Conservation (phyloP, 2,329 filamentous ascomycete species). For the Verticillium albo-atrum region DNA sequence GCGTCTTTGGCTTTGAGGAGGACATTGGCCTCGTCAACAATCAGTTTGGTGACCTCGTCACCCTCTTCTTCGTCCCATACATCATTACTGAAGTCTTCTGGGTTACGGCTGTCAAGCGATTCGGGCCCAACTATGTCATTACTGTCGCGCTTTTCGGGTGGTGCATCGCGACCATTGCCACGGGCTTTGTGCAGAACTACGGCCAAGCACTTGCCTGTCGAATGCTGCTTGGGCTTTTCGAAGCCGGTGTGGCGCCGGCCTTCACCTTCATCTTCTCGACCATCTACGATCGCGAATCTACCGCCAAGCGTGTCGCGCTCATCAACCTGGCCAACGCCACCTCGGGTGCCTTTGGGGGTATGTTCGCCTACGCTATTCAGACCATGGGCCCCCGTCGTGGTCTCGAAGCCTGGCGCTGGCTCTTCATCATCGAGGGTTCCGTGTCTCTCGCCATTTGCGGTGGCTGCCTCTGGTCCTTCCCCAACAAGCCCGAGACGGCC, state of each 20-base stretch:
- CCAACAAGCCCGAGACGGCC: slow-evolving; percentile 37
- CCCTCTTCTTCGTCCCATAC: slow-evolving; percentile 33
- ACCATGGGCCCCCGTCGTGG: slow-evolving; percentile 37
- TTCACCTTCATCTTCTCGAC: slow-evolving; percentile 22
- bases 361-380: slow-evolving; percentile 16
- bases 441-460: slow-evolving; percentile 20
- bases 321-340: slow-evolving; percentile 19
- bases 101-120: slow-evolving; percentile 17
- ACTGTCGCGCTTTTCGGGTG: slow-evolving; percentile 19
- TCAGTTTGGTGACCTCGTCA: slow-evolving; percentile 52
- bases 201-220: slow-evolving; percentile 15
- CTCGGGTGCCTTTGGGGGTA: slow-evolving; percentile 17
- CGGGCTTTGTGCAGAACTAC: slow-evolving; percentile 17
- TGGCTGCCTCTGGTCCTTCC: slow-evolving; percentile 30
- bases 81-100: slow-evolving; percentile 16
- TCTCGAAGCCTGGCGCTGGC: slow-evolving; percentile 41
- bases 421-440: slow-evolving; percentile 38
- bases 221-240: slow-evolving; percentile 22
- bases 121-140: slow-evolving; percentile 17
- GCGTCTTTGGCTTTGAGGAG: slow-evolving; percentile 46
- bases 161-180: slow-evolving; percentile 18
- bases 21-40: slow-evolving; percentile 51
- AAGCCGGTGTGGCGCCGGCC: slow-evolving; percentile 23
- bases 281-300: slow-evolving; percentile 23
- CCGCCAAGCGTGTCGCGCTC: slow-evolving; percentile 18